Percentiles rank a stretch among this genome's conserved stretches.
Conservation (phyloP, 2,329 filamentous ascomycete species). For the Calycina herbarum region DNA sequence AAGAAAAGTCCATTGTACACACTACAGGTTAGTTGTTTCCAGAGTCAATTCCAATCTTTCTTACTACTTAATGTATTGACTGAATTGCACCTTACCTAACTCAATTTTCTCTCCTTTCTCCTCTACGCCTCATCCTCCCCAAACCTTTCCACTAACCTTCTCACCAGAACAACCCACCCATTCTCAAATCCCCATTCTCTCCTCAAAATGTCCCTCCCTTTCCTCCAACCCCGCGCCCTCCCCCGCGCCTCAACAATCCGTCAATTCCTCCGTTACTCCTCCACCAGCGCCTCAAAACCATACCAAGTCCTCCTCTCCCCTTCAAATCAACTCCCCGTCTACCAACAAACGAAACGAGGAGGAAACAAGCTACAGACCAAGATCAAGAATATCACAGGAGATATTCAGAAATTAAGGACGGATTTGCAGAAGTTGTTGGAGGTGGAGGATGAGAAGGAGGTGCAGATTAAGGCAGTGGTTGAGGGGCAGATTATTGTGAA, state of each 20-base stretch:
- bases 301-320: constrained; percentile 67
- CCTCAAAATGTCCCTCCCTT: constrained; percentile 30
- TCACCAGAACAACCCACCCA: background rate
- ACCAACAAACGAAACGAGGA: constrained; percentile 70
- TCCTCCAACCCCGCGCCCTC: constrained; percentile 36
- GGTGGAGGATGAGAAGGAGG: constrained; percentile 48
- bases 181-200: constrained; percentile 8
- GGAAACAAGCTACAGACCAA: constrained; percentile 74
- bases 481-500: constrained; percentile 76
- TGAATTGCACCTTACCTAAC: background rate
- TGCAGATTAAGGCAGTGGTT: constrained; percentile 48
- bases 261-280: constrained; percentile 30
- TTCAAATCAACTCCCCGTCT: constrained; percentile 73
- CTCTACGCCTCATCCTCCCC: background rate
- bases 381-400: constrained; percentile 78
- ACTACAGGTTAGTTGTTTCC: background rate
- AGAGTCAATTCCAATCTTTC: background rate
- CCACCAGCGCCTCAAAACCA: constrained; percentile 22
- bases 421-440: constrained; percentile 61
- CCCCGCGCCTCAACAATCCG: constrained; percentile 34
- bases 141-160: background rate
- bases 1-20: background rate
- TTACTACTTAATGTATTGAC: background rate
- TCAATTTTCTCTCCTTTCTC: background rate
- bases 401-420: constrained; percentile 60